These are phyloP conservation scores for Farysia itapuensis DNA, from an alignment of 1,284 basidiomycete genomes.

Conservation along the genomic window DNA sequence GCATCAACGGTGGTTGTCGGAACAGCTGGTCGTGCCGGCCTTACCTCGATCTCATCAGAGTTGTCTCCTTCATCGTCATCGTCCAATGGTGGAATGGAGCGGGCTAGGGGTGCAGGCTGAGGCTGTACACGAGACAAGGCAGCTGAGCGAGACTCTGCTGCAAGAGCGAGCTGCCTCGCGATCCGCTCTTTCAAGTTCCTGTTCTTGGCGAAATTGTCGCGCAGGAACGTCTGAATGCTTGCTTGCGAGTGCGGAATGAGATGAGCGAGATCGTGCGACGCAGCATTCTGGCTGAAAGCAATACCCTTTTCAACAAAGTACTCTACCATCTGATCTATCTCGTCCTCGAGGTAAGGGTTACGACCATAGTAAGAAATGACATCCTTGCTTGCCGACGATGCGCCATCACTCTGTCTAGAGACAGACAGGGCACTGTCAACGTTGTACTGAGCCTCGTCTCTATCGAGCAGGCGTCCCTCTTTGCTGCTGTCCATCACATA, in stretches of 20 bases:
- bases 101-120: no score
- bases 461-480: conserved; percentile 6
- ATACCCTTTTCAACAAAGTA: conserved; percentile 20
- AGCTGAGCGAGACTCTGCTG: no score
- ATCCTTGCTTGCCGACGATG: no score
- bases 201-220: conserved; percentile 26
- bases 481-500: conserved; percentile 14
- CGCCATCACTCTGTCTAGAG: not conserved
- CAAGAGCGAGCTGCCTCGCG: no score
- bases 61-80: no score
- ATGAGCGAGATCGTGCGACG: conserved; percentile 24
- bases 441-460: conserved; percentile 21
- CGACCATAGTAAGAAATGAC: conserved; percentile 6
- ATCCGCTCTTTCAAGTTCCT: conserved; percentile 22
- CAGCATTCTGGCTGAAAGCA: conserved; percentile 36
- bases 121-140: no score
- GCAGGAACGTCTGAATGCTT: conserved; percentile 40
- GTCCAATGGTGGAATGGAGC: no score
- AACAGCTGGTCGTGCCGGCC: no score
- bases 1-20: no score
- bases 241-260: conserved; percentile 23
- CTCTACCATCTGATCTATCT: conserved; percentile 20
- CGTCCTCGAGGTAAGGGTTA: conserved; percentile 20
- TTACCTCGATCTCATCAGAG: no score
- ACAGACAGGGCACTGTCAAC: conserved; percentile 1